phyloP scores from a whole-genome alignment of 768 basidiomycete species.

The Hysterangium stoloniferum region DNA sequence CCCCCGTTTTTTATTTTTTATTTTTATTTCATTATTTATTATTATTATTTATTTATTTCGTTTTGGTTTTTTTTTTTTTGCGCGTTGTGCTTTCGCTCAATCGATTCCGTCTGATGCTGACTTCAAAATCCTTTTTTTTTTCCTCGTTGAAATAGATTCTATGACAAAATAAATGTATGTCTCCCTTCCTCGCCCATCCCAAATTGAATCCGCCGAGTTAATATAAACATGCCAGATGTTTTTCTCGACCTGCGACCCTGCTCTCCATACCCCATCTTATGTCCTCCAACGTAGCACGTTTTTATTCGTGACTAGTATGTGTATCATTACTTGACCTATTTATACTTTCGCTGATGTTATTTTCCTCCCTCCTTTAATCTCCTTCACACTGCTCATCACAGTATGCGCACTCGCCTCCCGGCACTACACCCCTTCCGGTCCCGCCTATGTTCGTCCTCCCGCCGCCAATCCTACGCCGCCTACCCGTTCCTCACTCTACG shows the following conservation, averaged over 20 bases:
- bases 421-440: background rate
- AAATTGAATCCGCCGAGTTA: background rate
- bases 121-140: background rate
- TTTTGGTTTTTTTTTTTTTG: background rate
- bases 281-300: constrained; percentile 32
- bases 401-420: constrained; percentile 11
- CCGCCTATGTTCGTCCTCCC: background rate
- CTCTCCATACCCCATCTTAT: constrained; percentile 43
- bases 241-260: constrained; percentile 42
- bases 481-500: constrained; percentile 8
- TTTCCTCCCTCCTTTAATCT: background rate
- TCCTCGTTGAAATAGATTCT: constrained; percentile 31
- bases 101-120: background rate
- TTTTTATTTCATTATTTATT: background rate
- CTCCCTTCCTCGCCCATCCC: background rate
- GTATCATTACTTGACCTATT: background rate
- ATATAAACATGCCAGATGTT: background rate
- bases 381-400: background rate
- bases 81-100: background rate
- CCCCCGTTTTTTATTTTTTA: background rate
- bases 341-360: background rate
- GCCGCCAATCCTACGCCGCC: too few species aligned
- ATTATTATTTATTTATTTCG: background rate
- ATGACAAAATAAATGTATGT: constrained; percentile 45
- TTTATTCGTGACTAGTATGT: constrained; percentile 23